Base-by-base conservation (phyloP, 2,329 filamentous ascomycete genomes). In the Dactylellina parvicollis region DNA sequence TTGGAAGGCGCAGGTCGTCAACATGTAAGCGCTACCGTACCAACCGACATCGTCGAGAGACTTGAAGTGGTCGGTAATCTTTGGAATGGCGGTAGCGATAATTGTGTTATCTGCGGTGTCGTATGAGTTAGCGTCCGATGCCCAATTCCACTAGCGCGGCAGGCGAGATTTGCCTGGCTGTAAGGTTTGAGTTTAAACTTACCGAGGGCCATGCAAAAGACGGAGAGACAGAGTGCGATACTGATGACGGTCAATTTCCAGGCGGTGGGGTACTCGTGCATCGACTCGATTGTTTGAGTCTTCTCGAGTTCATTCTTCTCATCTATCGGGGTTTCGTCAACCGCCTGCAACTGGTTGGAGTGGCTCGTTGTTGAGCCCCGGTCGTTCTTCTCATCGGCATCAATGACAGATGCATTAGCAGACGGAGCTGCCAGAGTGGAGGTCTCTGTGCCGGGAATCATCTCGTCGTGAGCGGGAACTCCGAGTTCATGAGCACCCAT, bases 21-120 rank as follows among this genome's bases (percentile, higher is more conserved):
- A 80, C 82, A 88, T 85, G 78, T 88, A 87, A 0, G 86, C 83
- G 36, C 85, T 86, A 3, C 85, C 86, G 78, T 89, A 89, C 87
- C 87, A 89, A 56, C 86, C 86, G 65, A 89, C 86, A 73, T 89
- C 87, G 1, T 84, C 83, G 1, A 88, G 79, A 56, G 85, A 85
- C 49, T 85, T 80, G 78, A 87, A 87, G 18, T 83, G 82, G 75
- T 82, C 83, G 0, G 85, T 86, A 76, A 87, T 86, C 73, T 84
- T 84, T 8, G 85, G 85, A 40, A 87, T 86, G 8, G 85, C 85
- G 0, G 85, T 86, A 2, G 84, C 84, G n/a, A 86, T 83, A 64
- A 86, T 86, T 12, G 84, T 86, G 83, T 84, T 78, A 56, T 81
- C 80, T 70, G 42, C 20, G 76, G 14, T 22, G 28, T 44, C 7